Evolutionary conservation across 192 early-diverging fungal species (phyloP).

Genomic region (Kappamyces sp.): DNA sequence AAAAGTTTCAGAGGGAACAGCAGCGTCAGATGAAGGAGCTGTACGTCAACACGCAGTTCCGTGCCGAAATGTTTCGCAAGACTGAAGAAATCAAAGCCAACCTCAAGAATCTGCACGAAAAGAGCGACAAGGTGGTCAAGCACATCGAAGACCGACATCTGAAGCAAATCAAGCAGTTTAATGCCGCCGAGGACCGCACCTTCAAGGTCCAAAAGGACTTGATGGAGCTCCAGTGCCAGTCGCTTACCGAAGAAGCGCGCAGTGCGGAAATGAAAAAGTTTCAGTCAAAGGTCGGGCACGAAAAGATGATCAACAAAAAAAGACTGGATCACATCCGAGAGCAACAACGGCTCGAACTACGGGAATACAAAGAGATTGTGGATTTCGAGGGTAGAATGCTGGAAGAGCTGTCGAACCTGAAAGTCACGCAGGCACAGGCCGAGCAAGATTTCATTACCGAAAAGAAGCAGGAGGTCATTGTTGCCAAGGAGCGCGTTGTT

Average conservation of each 20-base stretch:
- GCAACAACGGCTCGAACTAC: constrained; percentile 1
- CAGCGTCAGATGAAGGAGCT: constrained; percentile 2
- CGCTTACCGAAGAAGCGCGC: neutral
- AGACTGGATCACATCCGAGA: neutral
- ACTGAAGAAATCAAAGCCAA: constrained; percentile 8
- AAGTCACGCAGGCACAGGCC: neutral
- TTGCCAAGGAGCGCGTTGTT: neutral
- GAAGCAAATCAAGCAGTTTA: neutral
- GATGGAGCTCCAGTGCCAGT: neutral
- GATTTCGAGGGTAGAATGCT: neutral
- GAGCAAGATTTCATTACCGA: neutral
- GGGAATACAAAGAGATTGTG: neutral
- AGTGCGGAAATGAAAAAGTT: neutral
- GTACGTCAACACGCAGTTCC: constrained; percentile 7
- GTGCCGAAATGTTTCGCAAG: constrained; percentile 1
- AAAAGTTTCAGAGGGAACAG: neutral
- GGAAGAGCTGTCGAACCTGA: neutral
- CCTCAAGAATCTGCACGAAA: neutral
- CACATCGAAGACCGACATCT: neutral
- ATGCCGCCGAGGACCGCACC: neutral
- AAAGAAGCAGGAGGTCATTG: neutral
- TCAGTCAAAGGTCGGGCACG: neutral
- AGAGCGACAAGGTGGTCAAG: neutral
- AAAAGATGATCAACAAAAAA: neutral
- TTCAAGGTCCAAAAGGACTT: no score